These are phyloP conservation scores for Lachancea quebecensis DNA, from an alignment of 805 yeast species.

Conservation along the genomic window DNA sequence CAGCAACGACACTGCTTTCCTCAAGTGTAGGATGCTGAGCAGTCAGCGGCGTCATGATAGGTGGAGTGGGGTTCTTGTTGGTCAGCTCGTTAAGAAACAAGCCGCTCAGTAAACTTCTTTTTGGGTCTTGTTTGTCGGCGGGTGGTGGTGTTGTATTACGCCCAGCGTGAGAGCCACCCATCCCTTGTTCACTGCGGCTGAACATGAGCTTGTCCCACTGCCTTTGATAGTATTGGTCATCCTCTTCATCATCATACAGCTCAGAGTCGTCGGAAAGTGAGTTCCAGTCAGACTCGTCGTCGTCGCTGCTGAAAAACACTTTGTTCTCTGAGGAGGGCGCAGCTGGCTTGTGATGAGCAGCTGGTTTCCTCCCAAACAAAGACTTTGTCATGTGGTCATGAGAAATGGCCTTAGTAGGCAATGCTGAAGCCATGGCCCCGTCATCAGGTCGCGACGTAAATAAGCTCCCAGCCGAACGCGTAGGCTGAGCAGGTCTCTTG, in stretches of 20 bases:
- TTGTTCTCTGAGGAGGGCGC: conserved; percentile 11
- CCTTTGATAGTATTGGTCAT: conserved; percentile 25
- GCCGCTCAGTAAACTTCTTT: conserved; percentile 28
- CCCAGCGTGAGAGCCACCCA: neutral
- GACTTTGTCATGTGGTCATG: conserved; percentile 5
- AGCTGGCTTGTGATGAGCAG: conserved; percentile 2
- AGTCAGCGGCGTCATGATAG: conserved; percentile 4
- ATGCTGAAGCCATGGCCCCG: neutral
- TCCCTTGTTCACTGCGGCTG: conserved; percentile 11
- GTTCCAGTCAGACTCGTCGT: conserved; percentile 31
- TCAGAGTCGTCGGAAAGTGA: conserved; percentile 24
- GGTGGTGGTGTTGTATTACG: conserved; percentile 5
- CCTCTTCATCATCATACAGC: conserved; percentile 26
- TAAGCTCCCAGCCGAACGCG: conserved; percentile 2
- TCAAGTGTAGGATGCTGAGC: conserved; percentile 13
- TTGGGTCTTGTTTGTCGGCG: conserved; percentile 13
- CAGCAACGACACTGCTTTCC: conserved; percentile 22
- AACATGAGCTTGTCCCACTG: conserved; percentile 30
- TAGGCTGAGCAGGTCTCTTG: neutral
- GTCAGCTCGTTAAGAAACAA: conserved; percentile 20
- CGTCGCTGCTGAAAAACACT: conserved; percentile 30
- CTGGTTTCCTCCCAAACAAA: conserved; percentile 5
- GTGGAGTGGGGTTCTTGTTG: conserved; percentile 5
- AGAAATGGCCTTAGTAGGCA: neutral
- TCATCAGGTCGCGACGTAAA: conserved; percentile 2